Evolutionary conservation across 1,284 basidiomycete species (phyloP).

Genomic region (Heterobasidion annosum): DNA sequence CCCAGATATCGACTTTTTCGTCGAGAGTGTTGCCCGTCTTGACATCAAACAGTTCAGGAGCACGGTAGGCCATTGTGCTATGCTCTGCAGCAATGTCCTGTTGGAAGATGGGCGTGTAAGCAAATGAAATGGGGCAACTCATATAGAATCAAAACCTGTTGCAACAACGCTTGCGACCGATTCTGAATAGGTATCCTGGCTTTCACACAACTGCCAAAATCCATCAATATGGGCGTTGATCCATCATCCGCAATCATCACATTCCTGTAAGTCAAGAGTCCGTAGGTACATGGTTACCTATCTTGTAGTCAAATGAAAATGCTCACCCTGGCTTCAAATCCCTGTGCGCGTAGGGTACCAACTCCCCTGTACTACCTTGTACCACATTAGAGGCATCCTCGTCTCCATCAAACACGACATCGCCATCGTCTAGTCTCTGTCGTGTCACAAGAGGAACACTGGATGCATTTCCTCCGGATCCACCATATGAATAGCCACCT

Average conservation of each 20-base stretch:
- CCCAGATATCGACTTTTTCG: constrained; percentile 96
- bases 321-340: constrained; percentile 94
- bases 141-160: constrained; percentile 48
- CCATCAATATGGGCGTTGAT: constrained; percentile 86
- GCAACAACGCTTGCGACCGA: constrained; percentile 78
- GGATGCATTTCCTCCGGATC: constrained; percentile 26
- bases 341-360: constrained; percentile 91
- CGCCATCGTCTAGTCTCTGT: constrained; percentile 41
- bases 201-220: constrained; percentile 87
- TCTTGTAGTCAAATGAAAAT: not conserved
- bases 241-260: constrained; percentile 95
- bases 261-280: constrained; percentile 46
- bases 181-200: constrained; percentile 75
- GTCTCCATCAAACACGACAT: constrained; percentile 71
- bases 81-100: constrained; percentile 92
- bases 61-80: constrained; percentile 93
- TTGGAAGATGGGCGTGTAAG: not conserved
- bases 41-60: constrained; percentile 92
- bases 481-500: constrained; percentile 59
- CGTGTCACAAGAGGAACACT: constrained; percentile 43
- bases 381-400: constrained; percentile 45
- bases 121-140: not conserved
- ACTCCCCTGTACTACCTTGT: constrained; percentile 26
- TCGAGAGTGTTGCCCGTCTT: constrained; percentile 84
- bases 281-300: not conserved